phyloP scores from a whole-genome alignment of 106 monocot species.

The Cymbidium sinense region DNA sequence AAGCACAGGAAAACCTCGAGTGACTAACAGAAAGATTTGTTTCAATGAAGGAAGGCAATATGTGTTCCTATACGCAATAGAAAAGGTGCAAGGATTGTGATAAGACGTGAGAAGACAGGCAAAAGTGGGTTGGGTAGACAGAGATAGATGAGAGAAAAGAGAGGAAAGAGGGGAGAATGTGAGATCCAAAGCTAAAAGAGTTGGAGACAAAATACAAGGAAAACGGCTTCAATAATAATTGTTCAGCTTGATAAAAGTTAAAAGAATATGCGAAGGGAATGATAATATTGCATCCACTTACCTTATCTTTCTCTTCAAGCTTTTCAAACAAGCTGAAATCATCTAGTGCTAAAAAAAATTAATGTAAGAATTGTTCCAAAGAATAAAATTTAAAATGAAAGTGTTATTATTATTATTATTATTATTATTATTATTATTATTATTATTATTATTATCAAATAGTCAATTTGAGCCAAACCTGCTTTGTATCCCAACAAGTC shows the following conservation, averaged over 20 bases:
- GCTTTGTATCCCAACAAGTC: conserved; percentile 40
- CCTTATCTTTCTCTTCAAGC: conserved; percentile 56
- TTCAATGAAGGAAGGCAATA: not conserved
- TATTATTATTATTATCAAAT: not conserved
- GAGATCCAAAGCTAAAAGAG: not conserved
- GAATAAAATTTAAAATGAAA: not conserved
- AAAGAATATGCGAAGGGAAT: not conserved
- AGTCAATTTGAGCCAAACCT: conserved; percentile 29
- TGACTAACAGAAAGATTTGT: not conserved
- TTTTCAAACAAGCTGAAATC: conserved; percentile 35
- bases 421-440: too few species aligned
- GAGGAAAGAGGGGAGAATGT: not conserved
- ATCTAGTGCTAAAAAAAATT: conserved; percentile 9
- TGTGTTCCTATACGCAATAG: not conserved
- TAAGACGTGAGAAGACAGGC: not conserved
- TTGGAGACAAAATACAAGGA: not conserved
- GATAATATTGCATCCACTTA: conserved; percentile 10
- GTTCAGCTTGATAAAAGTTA: too few species aligned
- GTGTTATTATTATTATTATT: too few species aligned
- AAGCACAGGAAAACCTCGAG: not conserved
- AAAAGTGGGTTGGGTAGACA: not conserved
- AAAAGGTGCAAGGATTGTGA: too few species aligned
- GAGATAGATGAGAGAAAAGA: not conserved
- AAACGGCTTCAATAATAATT: too few species aligned
- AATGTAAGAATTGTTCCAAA: not conserved